These are phyloP conservation scores for Clavulina sp. DNA, from an alignment of 768 basidiomycete genomes.

Conservation along the genomic window DNA sequence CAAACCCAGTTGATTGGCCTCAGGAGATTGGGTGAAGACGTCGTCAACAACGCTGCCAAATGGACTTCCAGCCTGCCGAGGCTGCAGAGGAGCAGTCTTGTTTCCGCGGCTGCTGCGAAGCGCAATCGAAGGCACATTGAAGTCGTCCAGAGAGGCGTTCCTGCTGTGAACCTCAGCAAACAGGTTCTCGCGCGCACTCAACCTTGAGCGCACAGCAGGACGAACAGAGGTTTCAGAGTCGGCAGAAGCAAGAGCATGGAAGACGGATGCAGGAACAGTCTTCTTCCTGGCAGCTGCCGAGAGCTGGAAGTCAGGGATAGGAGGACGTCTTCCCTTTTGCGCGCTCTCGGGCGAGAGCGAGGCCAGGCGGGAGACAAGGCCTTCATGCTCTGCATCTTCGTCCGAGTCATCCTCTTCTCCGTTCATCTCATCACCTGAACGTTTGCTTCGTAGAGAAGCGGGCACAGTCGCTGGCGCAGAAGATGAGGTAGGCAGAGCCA, in stretches of 20 bases:
- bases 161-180: slow-evolving; percentile 48
- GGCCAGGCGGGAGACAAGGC: neutral
- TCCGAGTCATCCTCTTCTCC: neutral
- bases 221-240: slow-evolving; percentile 48
- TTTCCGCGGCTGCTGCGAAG: neutral
- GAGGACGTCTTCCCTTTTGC: neutral
- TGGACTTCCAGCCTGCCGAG: neutral
- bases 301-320: slow-evolving; percentile 46
- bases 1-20: neutral
- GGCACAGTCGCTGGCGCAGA: slow-evolving; percentile 6
- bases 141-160: slow-evolving; percentile 62
- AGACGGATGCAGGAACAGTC: slow-evolving; percentile 70
- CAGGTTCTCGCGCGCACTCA: slow-evolving; percentile 44
- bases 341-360: neutral
- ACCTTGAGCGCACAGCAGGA: slow-evolving; percentile 53
- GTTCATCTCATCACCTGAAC: neutral
- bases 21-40: neutral
- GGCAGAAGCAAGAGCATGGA: slow-evolving; percentile 52
- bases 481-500: neutral
- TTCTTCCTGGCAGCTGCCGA: slow-evolving; percentile 44
- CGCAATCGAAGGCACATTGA: slow-evolving; percentile 50
- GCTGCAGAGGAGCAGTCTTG: neutral
- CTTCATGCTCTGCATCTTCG: slow-evolving; percentile 35
- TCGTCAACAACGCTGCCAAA: neutral
- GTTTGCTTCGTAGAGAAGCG: slow-evolving; percentile 27